These are phyloP conservation scores for Pyrus betulifolia DNA, from an alignment of 306 rosid genomes.

Conservation along the genomic window DNA sequence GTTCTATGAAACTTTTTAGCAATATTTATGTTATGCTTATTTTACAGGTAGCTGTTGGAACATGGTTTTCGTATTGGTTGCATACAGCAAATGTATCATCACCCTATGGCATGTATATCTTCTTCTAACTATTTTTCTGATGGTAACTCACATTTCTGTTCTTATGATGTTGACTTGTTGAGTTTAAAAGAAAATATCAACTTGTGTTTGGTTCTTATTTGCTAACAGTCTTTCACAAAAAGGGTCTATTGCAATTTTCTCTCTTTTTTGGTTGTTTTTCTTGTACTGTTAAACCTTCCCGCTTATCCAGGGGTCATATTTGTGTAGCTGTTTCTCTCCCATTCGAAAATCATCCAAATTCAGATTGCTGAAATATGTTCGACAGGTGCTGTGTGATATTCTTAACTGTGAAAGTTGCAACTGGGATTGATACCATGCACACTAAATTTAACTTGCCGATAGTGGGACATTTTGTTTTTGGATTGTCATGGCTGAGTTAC, in stretches of 20 bases:
- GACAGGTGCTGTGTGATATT: no score
- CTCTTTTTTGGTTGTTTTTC: not conserved
- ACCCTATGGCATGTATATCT: slow-evolving; percentile 98
- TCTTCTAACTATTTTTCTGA: slow-evolving; percentile 82
- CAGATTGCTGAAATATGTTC: no score
- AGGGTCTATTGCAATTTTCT: not conserved
- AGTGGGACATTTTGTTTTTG: not conserved
- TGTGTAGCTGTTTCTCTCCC: no score
- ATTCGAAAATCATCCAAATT: no score
- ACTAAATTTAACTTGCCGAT: not conserved
- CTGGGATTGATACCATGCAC: not conserved
- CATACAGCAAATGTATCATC: slow-evolving; percentile 58
- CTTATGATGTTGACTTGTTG: slow-evolving; percentile 24
- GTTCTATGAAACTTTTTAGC: not conserved
- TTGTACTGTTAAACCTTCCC: not conserved
- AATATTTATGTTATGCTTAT: slow-evolving; percentile 16
- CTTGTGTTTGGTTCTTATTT: not conserved
- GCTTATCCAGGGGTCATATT: no score
- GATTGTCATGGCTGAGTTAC: not conserved
- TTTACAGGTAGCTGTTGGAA: slow-evolving; percentile 76
- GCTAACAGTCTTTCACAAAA: not conserved
- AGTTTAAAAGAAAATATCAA: slow-evolving; percentile 23
- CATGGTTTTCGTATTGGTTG: slow-evolving; percentile 85
- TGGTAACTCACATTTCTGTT: slow-evolving; percentile 86
- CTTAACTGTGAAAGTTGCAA: not conserved